Evolutionary conservation across 2,329 filamentous ascomycete species (phyloP), one percentile per base, ranked within the genome.

Genomic region (Metarhizium humberi): DNA sequence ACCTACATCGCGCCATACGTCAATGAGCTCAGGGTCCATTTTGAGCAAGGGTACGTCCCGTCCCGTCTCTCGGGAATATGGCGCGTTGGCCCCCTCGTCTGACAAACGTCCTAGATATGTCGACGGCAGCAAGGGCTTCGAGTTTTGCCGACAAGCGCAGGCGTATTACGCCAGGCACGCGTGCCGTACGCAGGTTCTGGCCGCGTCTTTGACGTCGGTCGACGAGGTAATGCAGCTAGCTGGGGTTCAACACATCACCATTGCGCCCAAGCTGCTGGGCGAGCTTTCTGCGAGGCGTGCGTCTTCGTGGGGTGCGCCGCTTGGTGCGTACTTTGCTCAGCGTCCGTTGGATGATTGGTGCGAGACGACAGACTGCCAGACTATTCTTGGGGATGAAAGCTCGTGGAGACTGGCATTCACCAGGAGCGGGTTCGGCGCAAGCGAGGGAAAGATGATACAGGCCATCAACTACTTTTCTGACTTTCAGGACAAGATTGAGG

Each of bases 1-100:
- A 76, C 76, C 0, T 86, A 85, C 61, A 80, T 87, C 47, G 81
- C 83, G 0, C 84, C 84, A 0, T 87, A 85, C 58, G 79, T 86
- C 34, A 85, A 86, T 62, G 82, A 86, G 59, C 69, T 87, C 45
- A 79, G 78, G 59, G 83, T 84, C 5, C 82, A 86, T 61, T 81
- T 85, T 55, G 78, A 81, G 46, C 62, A 69, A 13, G 70, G 66
- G 74, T 80, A 64, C 60, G 68, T 63, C 3, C 47, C 46, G 16
- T 43, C n/a, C 16, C 13, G 10, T 18, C 11, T 16, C 10, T n/a
- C 6, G 14, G 6, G 13, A 18, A 14, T 18, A 6, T 25, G 25
- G 40, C 40, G 16, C 13, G 11, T n/a, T 18, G 11, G 10, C 6
- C 16, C 40, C 6, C 40, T n/a, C 13, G 13, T 43, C 14, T 18